Percentiles rank a stretch among this genome's conserved stretches.
These are phyloP conservation scores for Kuraishia hungarica DNA, from an alignment of 805 yeast genomes.

Conservation along the genomic window DNA sequence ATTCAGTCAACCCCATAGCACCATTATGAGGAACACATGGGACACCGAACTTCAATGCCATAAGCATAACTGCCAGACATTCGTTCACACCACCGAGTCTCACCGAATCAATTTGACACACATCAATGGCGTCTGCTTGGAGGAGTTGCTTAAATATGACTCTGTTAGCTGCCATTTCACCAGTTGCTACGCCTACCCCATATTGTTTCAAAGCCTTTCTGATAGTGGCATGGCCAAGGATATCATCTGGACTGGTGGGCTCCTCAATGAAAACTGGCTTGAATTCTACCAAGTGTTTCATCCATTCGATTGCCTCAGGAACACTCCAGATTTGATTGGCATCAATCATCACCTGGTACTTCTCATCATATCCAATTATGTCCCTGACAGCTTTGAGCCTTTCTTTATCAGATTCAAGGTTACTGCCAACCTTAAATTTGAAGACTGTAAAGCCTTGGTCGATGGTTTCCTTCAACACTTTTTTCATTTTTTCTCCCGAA, in stretches of 20 bases:
- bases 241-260: constrained; percentile 18
- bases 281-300: constrained; percentile 11
- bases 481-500: constrained; percentile 29
- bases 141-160: constrained; percentile 16
- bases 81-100: constrained; percentile 16
- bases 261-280: constrained; percentile 17
- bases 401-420: constrained; percentile 25
- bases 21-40: constrained; percentile 17
- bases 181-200: constrained; percentile 16
- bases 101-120: constrained; percentile 15
- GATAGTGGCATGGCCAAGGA: constrained; percentile 14
- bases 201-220: constrained; percentile 12
- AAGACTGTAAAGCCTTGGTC: constrained; percentile 29
- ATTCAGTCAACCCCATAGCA: constrained; percentile 16
- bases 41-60: constrained; percentile 13
- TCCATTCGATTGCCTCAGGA: constrained; percentile 16
- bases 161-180: constrained; percentile 18
- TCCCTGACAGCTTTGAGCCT: constrained; percentile 29
- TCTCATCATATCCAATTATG: constrained; percentile 27
- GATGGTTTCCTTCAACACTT: constrained; percentile 21
- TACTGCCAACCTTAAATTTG: constrained; percentile 33
- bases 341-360: constrained; percentile 14
- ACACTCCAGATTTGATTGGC: constrained; percentile 18
- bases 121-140: constrained; percentile 14
- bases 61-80: constrained; percentile 13